phyloP scores from a whole-genome alignment of 805 yeast species.

The Wickerhamiella dianesei region DNA sequence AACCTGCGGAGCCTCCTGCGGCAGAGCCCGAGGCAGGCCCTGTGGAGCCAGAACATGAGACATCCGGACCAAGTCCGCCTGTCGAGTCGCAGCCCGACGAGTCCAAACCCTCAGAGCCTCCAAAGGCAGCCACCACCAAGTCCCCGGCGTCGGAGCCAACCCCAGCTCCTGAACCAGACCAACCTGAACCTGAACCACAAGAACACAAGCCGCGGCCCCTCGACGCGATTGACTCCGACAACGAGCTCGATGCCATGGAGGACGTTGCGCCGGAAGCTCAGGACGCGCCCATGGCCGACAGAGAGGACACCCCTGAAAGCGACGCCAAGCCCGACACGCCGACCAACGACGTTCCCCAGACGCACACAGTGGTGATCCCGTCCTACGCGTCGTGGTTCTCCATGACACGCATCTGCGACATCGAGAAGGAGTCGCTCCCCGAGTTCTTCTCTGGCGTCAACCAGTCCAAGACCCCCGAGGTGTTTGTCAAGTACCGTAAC shows the following conservation, averaged over 20 bases:
- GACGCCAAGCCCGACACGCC: background rate
- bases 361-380: constrained; percentile 75
- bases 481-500: constrained; percentile 70
- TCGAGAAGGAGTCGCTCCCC: constrained; percentile 74
- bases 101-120: too few species aligned
- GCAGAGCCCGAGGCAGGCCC: too few species aligned
- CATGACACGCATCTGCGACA: constrained; percentile 53
- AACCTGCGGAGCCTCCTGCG: background rate
- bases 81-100: too few species aligned
- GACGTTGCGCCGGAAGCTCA: background rate
- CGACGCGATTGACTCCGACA: background rate
- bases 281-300: background rate
- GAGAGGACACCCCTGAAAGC: background rate
- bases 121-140: too few species aligned
- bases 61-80: too few species aligned
- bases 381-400: constrained; percentile 82
- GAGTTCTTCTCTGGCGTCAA: constrained; percentile 59
- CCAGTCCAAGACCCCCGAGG: constrained; percentile 66
- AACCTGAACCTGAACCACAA: too few species aligned
- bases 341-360: constrained; percentile 33
- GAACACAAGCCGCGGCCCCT: background rate
- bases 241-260: background rate
- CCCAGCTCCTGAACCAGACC: too few species aligned
- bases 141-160: too few species aligned
- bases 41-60: too few species aligned